Percentiles rank a stretch among this genome's conserved stretches.
phyloP scores from a whole-genome alignment of 2,329 filamentous ascomycete genomes.

The Cladophialophora psammophila region DNA sequence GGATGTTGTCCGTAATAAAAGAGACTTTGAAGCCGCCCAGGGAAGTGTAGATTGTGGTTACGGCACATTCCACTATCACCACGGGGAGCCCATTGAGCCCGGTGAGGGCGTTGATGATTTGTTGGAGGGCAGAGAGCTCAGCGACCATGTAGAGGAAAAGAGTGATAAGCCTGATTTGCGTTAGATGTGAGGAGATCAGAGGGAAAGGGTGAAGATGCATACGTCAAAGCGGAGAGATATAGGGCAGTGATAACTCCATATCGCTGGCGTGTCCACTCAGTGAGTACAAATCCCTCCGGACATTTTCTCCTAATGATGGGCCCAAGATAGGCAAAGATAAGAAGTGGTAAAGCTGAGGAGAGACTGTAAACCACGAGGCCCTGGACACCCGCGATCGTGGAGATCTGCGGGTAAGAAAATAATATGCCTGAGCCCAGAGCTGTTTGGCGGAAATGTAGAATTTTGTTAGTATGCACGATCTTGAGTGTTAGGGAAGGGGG shows the following conservation, averaged over 20 bases:
- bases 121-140: slow-evolving; percentile 80
- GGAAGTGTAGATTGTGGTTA: slow-evolving; percentile 85
- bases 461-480: slow-evolving; percentile 47
- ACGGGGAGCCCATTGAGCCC: slow-evolving; percentile 76
- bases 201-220: slow-evolving; percentile 33
- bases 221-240: slow-evolving; percentile 78
- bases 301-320: slow-evolving; percentile 77
- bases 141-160: slow-evolving; percentile 88
- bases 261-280: slow-evolving; percentile 81
- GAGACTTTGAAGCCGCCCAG: slow-evolving; percentile 84
- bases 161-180: slow-evolving; percentile 66
- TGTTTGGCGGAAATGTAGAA: slow-evolving; percentile 50
- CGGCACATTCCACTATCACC: slow-evolving; percentile 76
- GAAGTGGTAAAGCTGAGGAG: slow-evolving; percentile 73
- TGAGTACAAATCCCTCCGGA: slow-evolving; percentile 83
- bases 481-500: slow-evolving; percentile 30
- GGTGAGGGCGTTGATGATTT: slow-evolving; percentile 77
- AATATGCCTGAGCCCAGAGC: slow-evolving; percentile 84
- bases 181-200: slow-evolving; percentile 19
- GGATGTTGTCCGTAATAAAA: slow-evolving; percentile 82
- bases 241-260: slow-evolving; percentile 74
- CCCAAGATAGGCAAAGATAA: slow-evolving; percentile 76
- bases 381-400: slow-evolving; percentile 79
- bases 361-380: slow-evolving; percentile 79
- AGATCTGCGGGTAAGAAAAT: slow-evolving; percentile 81